These are phyloP conservation scores for Cladosporium sp. DNA, from an alignment of 2,329 filamentous ascomycete species.

Conservation along the genomic window DNA sequence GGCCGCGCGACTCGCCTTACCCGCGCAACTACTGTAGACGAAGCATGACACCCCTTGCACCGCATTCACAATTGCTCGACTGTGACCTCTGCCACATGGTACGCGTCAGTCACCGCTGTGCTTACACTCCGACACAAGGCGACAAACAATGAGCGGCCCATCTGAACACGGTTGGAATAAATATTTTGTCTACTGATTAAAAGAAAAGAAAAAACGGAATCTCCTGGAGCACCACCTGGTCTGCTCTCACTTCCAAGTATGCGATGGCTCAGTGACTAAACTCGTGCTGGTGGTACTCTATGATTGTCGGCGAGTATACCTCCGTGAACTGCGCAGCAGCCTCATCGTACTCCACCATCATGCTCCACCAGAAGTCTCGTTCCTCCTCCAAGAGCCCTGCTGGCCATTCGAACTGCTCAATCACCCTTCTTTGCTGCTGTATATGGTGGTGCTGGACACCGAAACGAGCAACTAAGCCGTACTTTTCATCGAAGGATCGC, in stretches of 20 bases:
- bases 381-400: background rate
- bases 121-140: no score
- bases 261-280: background rate
- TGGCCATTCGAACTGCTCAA: background rate
- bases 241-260: no score
- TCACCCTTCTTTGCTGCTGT: background rate
- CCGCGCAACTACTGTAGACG: background rate
- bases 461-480: background rate
- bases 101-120: no score
- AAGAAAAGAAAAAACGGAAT: no score
- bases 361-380: background rate
- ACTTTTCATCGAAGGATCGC: background rate
- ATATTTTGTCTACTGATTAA: no score
- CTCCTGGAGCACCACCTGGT: no score
- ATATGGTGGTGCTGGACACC: background rate
- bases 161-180: no score
- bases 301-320: background rate
- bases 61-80: no score
- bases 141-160: no score
- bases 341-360: background rate
- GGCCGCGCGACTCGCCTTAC: background rate
- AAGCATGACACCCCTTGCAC: no score
- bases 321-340: background rate
- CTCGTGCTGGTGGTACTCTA: background rate
- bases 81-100: no score